Evolutionary conservation across 2,329 filamentous ascomycete species (phyloP).

Genomic region (Pyrenochaeta sp.): DNA sequence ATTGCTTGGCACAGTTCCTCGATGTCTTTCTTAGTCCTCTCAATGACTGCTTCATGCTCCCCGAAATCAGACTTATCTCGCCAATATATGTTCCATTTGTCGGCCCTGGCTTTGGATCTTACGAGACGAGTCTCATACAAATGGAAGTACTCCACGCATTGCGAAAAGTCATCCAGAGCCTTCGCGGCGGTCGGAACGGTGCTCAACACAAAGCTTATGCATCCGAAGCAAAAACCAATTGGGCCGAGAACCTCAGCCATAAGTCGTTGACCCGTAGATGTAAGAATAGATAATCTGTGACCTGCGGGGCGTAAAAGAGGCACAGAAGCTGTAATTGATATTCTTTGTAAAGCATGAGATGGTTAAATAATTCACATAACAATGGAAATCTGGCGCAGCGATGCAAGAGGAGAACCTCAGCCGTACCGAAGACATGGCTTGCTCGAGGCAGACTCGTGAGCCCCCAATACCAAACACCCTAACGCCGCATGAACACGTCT

Average conservation of each 20-base stretch:
- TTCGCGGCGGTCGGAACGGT: background rate
- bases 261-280: too few relatives aligned
- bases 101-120: background rate
- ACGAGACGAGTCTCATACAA: background rate
- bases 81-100: background rate
- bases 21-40: background rate
- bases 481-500: too few relatives aligned
- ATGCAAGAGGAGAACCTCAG: too few relatives aligned
- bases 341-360: too few relatives aligned
- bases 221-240: background rate
- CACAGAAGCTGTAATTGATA: too few relatives aligned
- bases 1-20: background rate
- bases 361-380: too few relatives aligned
- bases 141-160: background rate
- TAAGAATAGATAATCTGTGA: too few relatives aligned
- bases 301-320: too few relatives aligned
- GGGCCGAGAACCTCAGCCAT: background rate
- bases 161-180: background rate
- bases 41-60: background rate
- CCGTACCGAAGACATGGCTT: too few relatives aligned
- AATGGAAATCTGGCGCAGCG: too few relatives aligned
- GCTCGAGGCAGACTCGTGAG: too few relatives aligned
- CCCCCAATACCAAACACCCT: too few relatives aligned
- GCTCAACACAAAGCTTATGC: background rate
- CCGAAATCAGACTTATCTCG: background rate